Base-by-base conservation (phyloP, 192 early-diverging fungal genomes). In the Chytriomyces sp. region DNA sequence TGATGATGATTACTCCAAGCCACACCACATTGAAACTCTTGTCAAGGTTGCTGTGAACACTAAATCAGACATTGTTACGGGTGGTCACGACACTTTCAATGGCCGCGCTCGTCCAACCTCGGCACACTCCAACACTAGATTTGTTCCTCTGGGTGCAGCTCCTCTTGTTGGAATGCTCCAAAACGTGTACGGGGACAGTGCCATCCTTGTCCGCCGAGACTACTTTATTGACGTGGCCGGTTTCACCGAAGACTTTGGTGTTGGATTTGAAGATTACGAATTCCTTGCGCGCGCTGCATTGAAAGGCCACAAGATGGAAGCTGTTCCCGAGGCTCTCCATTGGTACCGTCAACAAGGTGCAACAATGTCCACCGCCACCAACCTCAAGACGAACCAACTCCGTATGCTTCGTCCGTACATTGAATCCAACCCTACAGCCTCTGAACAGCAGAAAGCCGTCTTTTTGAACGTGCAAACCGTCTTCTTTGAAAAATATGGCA, bases 261-360 rank as follows among this genome's bases (percentile, higher is more conserved):
- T 85, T 63, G 82, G 82, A 18, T 85, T 85, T 50, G 82, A 84
- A 59, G 82, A 84, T 65, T 84, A 84, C 83, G 82, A 80, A 60
- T 84, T 82, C 64, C 66, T 85, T n/a, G 83, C 82, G 9, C 81
- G 83, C 35, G 45, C 67, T 20, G 73, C 79, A 2, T 24, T 82
- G 5, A 43, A 62, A n/a, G 72, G 67, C 26, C n/a, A 57, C 49
- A 75, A 73, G 18, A 20, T 84, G 5, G 82, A 84, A 60, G 50
- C 83, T 24, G 64, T 84, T 49, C 80, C 82, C 61, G 82, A 84
- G 43, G 24, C 82, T 0, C 76, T 84, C 20, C 71, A 79, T 64
- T 84, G 82, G 82, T 85, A 80, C 65, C 65, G 77, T 35, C 77
- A 70, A 61, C 80, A 81, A 48, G 63, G 66, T 28, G 35, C 26